Base-by-base conservation (phyloP, 1,284 basidiomycete species). In the Trichosporon asahii region DNA sequence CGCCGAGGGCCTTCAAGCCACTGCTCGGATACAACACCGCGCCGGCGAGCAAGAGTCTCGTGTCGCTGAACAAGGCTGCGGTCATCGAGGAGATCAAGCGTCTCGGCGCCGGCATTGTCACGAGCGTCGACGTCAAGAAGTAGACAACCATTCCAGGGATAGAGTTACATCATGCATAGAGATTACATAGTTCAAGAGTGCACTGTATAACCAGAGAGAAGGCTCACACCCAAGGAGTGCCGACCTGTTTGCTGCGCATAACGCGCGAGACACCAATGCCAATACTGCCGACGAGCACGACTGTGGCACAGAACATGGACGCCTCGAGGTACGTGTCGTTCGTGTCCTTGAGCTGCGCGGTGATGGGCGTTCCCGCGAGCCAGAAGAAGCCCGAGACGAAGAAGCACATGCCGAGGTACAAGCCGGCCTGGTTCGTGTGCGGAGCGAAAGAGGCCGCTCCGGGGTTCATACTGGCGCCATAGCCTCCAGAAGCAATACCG, bases 71-170 rank as follows among this genome's bases (percentile, higher is more conserved):
- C 80, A 87, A 88, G 76, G 80, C 82, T 9, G 89, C 88, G 0
- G 83, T 98, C 3, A 76, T 95, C 46, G 86, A 85, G 8, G 95
- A 98, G 83, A 89, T 98, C 55, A 87, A 90, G 78, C 85, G 95
- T 46, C 78, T 98, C 67, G 94, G 94, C 1, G 78, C 85, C 31
- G 92, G 91, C 0, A 77, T 98, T 57, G 84, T 98, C 1, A 86
- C 83, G 72, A 84, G 80, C 60, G 85, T 90, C 9, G 79, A 74
- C 55, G 27, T 55, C 44, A 67, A 57, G 68, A 44, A 46, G 61
- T 68, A 60, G 35, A n/a, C 15, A n/a, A 18, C 4, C 40, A 18
- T n/a, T 33, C 9, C 14, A 60, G 27, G 49, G 49, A 25, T 60
- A 60, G 18, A 29, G 27, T 15, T 60, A 61, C 57, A 61, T 61